Conservation (phyloP, 257 asterid genomes). For the Pogostemon cablin region DNA sequence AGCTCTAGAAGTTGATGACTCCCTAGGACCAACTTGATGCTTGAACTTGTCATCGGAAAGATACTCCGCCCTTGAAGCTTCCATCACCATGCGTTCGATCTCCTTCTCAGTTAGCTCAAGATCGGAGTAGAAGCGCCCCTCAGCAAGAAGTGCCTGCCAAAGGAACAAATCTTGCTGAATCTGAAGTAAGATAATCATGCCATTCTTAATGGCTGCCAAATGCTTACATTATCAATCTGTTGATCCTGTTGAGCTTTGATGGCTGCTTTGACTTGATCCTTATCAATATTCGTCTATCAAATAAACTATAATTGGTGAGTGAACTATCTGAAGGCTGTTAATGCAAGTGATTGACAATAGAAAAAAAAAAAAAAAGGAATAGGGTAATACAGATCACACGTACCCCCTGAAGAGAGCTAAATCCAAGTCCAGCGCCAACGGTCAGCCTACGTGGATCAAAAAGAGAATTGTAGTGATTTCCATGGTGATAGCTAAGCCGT, state of each 20-base stretch:
- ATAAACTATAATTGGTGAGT: conserved; percentile 24
- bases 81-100: conserved; percentile 97
- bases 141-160: conserved; percentile 90
- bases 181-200: conserved; percentile 1
- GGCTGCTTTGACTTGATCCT: conserved; percentile 96
- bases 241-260: conserved; percentile 98
- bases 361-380: not conserved
- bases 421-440: conserved; percentile 95
- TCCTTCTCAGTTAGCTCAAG: conserved; percentile 97
- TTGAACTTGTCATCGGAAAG: conserved; percentile 65
- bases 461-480: conserved; percentile 96
- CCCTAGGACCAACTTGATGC: conserved; percentile 63
- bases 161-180: conserved; percentile 24
- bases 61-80: conserved; percentile 95
- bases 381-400: conserved; percentile 30
- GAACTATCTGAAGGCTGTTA: conserved; percentile 1
- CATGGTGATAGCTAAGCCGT: conserved; percentile 91
- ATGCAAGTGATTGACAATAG: not conserved
- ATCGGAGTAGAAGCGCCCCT: conserved; percentile 96
- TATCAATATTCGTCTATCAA: conserved; percentile 64
- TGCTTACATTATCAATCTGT: conserved; percentile 84
- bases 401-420: conserved; percentile 91
- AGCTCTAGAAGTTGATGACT: conserved; percentile 84
- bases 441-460: conserved; percentile 87
- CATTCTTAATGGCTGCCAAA: conserved; percentile 6